Evolutionary conservation across 805 yeast genomes (phyloP).

Genomic region (Kodamaea nitidulidarum): DNA sequence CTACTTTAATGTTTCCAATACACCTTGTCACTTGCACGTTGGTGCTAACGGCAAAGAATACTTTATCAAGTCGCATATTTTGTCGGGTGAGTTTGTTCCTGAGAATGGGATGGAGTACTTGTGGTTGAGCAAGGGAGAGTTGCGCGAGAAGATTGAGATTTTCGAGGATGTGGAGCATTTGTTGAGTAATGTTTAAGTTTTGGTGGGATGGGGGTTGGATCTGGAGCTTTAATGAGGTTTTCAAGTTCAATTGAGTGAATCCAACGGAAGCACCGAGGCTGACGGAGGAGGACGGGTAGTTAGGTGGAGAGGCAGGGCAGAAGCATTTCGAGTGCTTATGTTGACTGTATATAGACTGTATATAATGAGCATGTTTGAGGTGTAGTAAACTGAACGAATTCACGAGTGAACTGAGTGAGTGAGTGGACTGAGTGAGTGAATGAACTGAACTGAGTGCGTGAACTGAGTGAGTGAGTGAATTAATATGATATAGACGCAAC

Average conservation of each 20-base stretch:
- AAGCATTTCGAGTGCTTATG: background rate
- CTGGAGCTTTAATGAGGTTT: too few relatives aligned
- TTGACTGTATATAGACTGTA: constrained; percentile 2
- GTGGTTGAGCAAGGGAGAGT: constrained; percentile 86
- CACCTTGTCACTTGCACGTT: constrained; percentile 66
- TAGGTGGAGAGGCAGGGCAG: too few relatives aligned
- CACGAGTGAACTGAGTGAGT: too few relatives aligned
- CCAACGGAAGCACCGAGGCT: background rate
- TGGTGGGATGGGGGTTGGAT: too few relatives aligned
- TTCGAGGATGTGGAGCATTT: constrained; percentile 51
- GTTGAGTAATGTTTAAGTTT: constrained; percentile 36
- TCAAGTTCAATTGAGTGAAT: background rate
- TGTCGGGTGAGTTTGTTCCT: constrained; percentile 71
- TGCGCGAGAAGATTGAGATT: constrained; percentile 55
- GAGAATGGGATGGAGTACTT: constrained; percentile 48
- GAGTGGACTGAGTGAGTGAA: too few relatives aligned
- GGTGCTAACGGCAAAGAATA: constrained; percentile 47
- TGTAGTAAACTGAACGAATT: background rate
- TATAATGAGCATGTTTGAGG: background rate
- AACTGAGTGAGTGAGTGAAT: too few relatives aligned
- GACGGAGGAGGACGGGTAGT: too few relatives aligned
- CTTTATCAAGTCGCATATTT: constrained; percentile 79
- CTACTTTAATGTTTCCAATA: constrained; percentile 87
- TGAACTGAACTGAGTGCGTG: too few relatives aligned
- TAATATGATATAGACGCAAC: too few relatives aligned